Evolutionary conservation across 2,329 filamentous ascomycete species (phyloP), one percentile per base, ranked within the genome.

Genomic region (Periconia sp.): DNA sequence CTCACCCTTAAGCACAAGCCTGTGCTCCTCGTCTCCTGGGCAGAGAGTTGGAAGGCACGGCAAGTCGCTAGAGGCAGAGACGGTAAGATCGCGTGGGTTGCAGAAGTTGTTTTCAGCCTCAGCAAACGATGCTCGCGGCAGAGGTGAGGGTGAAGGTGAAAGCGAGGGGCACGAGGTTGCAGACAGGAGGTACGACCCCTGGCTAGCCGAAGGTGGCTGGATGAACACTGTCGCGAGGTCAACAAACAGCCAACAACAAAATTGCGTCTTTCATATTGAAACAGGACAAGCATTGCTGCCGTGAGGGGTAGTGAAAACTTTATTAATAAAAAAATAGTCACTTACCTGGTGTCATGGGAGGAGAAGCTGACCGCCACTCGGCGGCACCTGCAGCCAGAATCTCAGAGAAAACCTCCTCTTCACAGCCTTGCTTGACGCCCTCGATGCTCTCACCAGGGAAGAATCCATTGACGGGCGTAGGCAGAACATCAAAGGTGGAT

Each of bases 281-380:
- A n/a, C n/a, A n/a, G n/a, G n/a, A n/a, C n/a, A n/a, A n/a, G n/a
- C n/a, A n/a, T n/a, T n/a, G n/a, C n/a, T n/a, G n/a, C n/a, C n/a
- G n/a, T n/a, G n/a, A n/a, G n/a, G n/a, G n/a, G n/a, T n/a, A n/a
- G n/a, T n/a, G n/a, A n/a, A n/a, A n/a, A n/a, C n/a, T n/a, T n/a
- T n/a, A n/a, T n/a, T n/a, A 19, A 32, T 26, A 28, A 11, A 29
- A 17, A 28, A 28, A 30, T 25, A 36, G n/a, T 30, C 40, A 40
- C 89, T 77, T 86, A 95, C 90, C 84, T 82, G 92, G 91, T 61
- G 90, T 95, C 82, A 95, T 84, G 17, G 90, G 89, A 37, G 92
- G 91, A 22, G 92, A 95, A 45, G 82, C 81, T 47, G 84, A 86
- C 67, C 81, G 84, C 43, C 86, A 79, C 87, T 89, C 95, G 59